phyloP scores from a whole-genome alignment of 164 flowering plant genomes.

The Magnolia sinica region DNA sequence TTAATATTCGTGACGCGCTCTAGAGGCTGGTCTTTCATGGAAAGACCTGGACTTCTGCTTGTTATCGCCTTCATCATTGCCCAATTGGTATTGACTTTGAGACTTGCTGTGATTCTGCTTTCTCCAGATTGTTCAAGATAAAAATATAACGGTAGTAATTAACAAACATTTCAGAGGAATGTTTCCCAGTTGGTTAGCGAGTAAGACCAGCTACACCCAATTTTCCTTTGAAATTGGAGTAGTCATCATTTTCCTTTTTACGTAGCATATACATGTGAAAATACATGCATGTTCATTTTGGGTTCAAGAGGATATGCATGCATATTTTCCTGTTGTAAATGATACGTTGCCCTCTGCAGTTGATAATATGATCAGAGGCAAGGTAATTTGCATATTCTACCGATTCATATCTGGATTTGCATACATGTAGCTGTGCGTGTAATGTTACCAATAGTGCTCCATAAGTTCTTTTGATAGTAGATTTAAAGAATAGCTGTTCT shows the following conservation, averaged over 20 bases:
- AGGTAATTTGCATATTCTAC: background rate
- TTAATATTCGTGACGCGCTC: constrained; percentile 74
- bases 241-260: background rate
- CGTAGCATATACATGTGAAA: background rate
- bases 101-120: background rate
- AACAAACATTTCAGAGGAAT: background rate
- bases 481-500: background rate
- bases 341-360: background rate
- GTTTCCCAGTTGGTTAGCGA: background rate
- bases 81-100: constrained; percentile 40
- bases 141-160: background rate
- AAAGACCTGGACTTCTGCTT: constrained; percentile 64
- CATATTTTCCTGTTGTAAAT: background rate
- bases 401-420: background rate
- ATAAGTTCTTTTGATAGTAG: background rate
- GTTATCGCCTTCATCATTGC: constrained; percentile 60
- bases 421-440: background rate
- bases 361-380: background rate
- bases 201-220: background rate
- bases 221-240: background rate
- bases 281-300: background rate
- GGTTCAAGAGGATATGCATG: background rate
- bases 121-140: background rate
- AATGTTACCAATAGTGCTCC: background rate
- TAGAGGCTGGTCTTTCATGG: constrained; percentile 56